A percentile compares a stretch with the other conserved stretches of the same genome.
Evolutionary conservation across 352 stramenopile species (phyloP).

Genomic region (Phytophthora brassicae): DNA sequence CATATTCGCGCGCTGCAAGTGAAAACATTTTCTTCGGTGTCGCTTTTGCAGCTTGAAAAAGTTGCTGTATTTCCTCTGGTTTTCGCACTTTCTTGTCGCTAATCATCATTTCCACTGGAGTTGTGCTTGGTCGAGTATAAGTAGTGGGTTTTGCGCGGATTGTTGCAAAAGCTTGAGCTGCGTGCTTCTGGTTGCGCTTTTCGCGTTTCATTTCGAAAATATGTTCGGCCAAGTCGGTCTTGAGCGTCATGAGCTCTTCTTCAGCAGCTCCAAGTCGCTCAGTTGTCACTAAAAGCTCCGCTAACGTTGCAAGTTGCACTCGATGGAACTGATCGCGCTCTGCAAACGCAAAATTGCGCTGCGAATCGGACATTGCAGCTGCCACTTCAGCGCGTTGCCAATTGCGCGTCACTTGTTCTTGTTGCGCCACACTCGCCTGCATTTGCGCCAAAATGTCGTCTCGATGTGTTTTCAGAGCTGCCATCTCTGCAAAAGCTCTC

Average conservation of each 20-base stretch:
- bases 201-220: slow-evolving; percentile 66
- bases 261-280: slow-evolving; percentile 49
- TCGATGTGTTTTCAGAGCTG: slow-evolving; percentile 42
- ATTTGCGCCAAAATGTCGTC: slow-evolving; percentile 53
- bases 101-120: slow-evolving; percentile 1
- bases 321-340: slow-evolving; percentile 58
- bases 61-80: slow-evolving; percentile 16
- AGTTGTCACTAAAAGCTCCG: slow-evolving; percentile 47
- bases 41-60: slow-evolving; percentile 17
- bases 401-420: slow-evolving; percentile 39
- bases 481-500: slow-evolving; percentile 28
- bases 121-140: slow-evolving; percentile 20
- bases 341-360: slow-evolving; percentile 64
- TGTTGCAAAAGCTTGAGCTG: slow-evolving; percentile 15
- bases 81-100: slow-evolving; percentile 13
- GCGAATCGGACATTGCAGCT: slow-evolving; percentile 60
- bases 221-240: slow-evolving; percentile 60
- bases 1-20: slow-evolving; percentile 52
- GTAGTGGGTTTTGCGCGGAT: background rate
- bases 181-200: slow-evolving; percentile 44
- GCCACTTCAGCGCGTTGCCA: slow-evolving; percentile 66
- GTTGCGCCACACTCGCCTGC: slow-evolving; percentile 46
- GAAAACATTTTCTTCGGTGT: slow-evolving; percentile 56
- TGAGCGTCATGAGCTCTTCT: slow-evolving; percentile 58
- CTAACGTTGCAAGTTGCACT: slow-evolving; percentile 40